A percentile compares a stretch with the other conserved stretches of the same genome.
These are phyloP conservation scores for Erigeron canadensis DNA, from an alignment of 129 eudicot species.

Conservation along the genomic window DNA sequence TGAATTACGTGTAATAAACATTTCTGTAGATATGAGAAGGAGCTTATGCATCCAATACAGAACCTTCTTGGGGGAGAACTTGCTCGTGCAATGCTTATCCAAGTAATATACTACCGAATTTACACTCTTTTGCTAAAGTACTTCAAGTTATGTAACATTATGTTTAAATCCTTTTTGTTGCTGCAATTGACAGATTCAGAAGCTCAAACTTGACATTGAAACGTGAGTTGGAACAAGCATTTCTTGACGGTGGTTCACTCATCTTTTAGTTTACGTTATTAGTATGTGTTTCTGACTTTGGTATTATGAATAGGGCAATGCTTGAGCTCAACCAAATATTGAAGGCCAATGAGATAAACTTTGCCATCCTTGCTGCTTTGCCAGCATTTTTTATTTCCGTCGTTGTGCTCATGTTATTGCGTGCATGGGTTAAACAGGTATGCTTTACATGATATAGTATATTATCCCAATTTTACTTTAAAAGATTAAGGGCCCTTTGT, in stretches of 20 bases:
- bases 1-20: background rate
- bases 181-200: conserved; percentile 73
- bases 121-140: conserved; percentile 6
- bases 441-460: background rate
- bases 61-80: conserved; percentile 92
- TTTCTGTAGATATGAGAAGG: conserved; percentile 83
- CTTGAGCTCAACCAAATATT: conserved; percentile 96
- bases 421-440: conserved; percentile 92
- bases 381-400: conserved; percentile 89
- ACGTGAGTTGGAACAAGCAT: conserved; percentile 58
- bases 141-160: conserved; percentile 24
- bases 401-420: conserved; percentile 60
- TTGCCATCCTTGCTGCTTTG: conserved; percentile 93
- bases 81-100: conserved; percentile 91
- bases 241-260: background rate
- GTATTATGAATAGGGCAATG: conserved; percentile 70
- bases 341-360: conserved; percentile 95
- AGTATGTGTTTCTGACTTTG: conserved; percentile 10
- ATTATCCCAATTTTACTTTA: background rate
- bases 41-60: conserved; percentile 92
- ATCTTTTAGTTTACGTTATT: conserved; percentile 11
- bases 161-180: conserved; percentile 3
- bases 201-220: conserved; percentile 91
- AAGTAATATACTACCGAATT: conserved; percentile 44
- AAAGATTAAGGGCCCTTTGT: background rate